Percentiles rank a stretch among this genome's conserved stretches.
These are phyloP conservation scores for Phytopythium delawarense DNA, from an alignment of 352 stramenopile species.

Conservation along the genomic window DNA sequence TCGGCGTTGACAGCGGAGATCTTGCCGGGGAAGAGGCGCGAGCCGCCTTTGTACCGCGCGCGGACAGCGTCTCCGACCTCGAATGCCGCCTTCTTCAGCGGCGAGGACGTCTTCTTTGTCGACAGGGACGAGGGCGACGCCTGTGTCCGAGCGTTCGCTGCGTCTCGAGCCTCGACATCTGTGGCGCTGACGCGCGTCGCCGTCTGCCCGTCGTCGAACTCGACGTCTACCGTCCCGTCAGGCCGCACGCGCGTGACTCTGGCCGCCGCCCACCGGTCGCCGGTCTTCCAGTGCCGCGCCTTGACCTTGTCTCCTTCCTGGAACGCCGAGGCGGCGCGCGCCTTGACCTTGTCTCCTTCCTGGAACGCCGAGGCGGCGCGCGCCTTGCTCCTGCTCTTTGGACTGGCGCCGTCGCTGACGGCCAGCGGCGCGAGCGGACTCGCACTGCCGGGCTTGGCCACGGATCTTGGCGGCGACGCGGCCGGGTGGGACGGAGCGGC, in stretches of 20 bases:
- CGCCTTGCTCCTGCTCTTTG: not conserved
- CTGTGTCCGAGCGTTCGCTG: no score
- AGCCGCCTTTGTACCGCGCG: conserved; percentile 34
- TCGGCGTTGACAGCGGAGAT: conserved; percentile 39
- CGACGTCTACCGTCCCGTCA: conserved; percentile 59
- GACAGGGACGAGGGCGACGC: conserved; percentile 8
- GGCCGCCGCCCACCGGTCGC: conserved; percentile 57
- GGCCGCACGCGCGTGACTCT: conserved; percentile 47
- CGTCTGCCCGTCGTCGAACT: conserved; percentile 57
- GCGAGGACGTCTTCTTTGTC: conserved; percentile 10
- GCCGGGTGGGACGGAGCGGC: not conserved
- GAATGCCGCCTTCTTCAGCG: conserved; percentile 10
- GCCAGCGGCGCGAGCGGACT: conserved; percentile 19
- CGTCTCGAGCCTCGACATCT: conserved; percentile 12
- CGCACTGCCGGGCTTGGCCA: not conserved
- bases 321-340: not conserved
- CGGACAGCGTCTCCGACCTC: conserved; percentile 29
- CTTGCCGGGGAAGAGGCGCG: conserved; percentile 35
- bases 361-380: not conserved
- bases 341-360: conserved; percentile 17
- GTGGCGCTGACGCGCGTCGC: conserved; percentile 23
- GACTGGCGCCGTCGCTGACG: not conserved
- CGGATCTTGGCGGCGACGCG: not conserved
- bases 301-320: conserved; percentile 18
- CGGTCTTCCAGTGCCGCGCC: conserved; percentile 56